Base-by-base conservation (phyloP, 1,139 yeast species). In the Yamadazyma diospyri region DNA sequence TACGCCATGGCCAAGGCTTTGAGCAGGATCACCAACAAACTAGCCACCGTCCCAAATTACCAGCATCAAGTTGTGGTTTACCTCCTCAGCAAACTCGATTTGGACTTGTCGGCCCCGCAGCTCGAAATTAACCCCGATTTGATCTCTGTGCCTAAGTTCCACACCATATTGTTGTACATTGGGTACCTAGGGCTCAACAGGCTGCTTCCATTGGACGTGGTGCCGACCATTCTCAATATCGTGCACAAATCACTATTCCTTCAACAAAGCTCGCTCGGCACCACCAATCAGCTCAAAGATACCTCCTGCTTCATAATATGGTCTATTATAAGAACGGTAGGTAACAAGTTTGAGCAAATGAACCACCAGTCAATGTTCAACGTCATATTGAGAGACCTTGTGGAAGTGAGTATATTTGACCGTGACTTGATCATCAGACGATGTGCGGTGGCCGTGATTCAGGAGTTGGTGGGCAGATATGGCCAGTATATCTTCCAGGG, bases 371-470 rank as follows among this genome's bases (percentile, higher is more conserved):
- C 23, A 4, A 34, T 60, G 25, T 32, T 55, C 43, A 42, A 48
- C 13, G 35, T 37, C 2, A 39, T 59, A 1, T 64, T 79, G 26
- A 43, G 57, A 10, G 73, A 71, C 39, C 51, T 86, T 17, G 50
- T 84, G 2, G 55, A 66, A 12, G 69, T 77, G 1, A 59, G 80
- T 10, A 66, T 85, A 29, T 81, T 81, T 48, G 97, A 89, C 51
- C 59, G 69, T 16, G 96, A 88, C 35, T 63, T 86, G 18, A 69
- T 80, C 36, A 74, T 88, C 10, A 65, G 96, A 37, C 66, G 94
- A 37, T 92, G 97, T 20, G 82, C 89, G 0, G 67, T 87, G 9
- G 95, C 97, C 0, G 94, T 94, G 0, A 50, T 87, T 4, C 97
- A 89, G 51, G 97, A 89, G 48, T 69, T 84, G 7, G 55, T 86